These are phyloP conservation scores for Sporothrix variecibatus DNA, from an alignment of 2,329 filamentous ascomycete genomes.

Conservation along the genomic window DNA sequence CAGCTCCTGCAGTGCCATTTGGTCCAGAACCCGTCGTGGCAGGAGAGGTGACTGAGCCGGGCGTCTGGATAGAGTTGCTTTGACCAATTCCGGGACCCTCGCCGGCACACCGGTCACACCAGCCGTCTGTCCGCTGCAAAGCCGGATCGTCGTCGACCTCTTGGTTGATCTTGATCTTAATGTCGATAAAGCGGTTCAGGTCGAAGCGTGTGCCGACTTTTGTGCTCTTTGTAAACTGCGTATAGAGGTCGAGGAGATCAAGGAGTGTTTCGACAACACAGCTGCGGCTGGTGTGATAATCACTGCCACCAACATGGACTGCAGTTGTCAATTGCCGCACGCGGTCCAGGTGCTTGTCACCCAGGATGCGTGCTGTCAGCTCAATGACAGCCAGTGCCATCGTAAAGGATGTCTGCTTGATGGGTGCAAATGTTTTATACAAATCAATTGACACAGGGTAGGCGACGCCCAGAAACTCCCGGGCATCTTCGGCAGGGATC, in stretches of 20 bases:
- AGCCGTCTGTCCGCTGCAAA: slow-evolving; percentile 64
- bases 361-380: slow-evolving; percentile 70
- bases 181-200: slow-evolving; percentile 77
- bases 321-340: slow-evolving; percentile 38
- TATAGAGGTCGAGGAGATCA: slow-evolving; percentile 90
- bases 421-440: slow-evolving; percentile 87
- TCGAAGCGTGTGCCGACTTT: slow-evolving; percentile 72
- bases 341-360: slow-evolving; percentile 54
- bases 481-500: slow-evolving; percentile 50
- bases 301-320: slow-evolving; percentile 44
- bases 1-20: slow-evolving; percentile 31
- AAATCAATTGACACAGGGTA: slow-evolving; percentile 86
- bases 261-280: slow-evolving; percentile 75
- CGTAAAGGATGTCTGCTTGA: slow-evolving; percentile 86
- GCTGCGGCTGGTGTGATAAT: slow-evolving; percentile 48
- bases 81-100: slow-evolving; percentile 38
- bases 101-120: slow-evolving; percentile 56
- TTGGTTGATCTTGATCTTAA: slow-evolving; percentile 84
- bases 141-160: slow-evolving; percentile 66
- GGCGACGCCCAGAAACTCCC: slow-evolving; percentile 64
- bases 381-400: slow-evolving; percentile 83
- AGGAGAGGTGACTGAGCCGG: slow-evolving; percentile 44
- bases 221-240: slow-evolving; percentile 75
- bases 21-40: slow-evolving; percentile 44
- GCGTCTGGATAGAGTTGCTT: slow-evolving; percentile 38